phyloP scores from a whole-genome alignment of 2,329 filamentous ascomycete species.

The Raffaelea albimanens region DNA sequence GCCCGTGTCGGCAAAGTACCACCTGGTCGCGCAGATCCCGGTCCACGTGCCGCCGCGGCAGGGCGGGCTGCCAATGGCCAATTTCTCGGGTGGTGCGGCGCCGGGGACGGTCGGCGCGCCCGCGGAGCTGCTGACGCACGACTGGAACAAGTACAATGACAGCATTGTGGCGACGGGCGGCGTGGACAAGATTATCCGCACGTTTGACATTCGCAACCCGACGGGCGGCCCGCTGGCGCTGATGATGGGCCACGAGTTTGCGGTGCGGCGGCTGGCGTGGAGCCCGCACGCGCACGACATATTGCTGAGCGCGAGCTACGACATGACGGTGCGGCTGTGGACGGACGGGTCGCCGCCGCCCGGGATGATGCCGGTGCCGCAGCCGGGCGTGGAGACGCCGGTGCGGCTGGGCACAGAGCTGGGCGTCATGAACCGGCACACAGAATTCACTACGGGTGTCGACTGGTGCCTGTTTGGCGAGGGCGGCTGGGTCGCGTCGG shows the following conservation, averaged over 20 bases:
- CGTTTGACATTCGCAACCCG: slow-evolving; percentile 80
- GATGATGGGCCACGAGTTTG: slow-evolving; percentile 82
- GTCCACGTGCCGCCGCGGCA: slow-evolving; percentile 57
- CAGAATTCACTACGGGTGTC: slow-evolving; percentile 90
- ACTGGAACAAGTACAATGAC: slow-evolving; percentile 97
- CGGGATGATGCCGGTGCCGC: slow-evolving; percentile 16
- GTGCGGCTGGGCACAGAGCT: slow-evolving; percentile 57
- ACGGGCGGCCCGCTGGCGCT: slow-evolving; percentile 61
- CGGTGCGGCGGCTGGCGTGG: slow-evolving; percentile 78
- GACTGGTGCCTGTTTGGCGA: slow-evolving; percentile 97
- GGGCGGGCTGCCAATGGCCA: slow-evolving; percentile 6
- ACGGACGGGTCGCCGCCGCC: slow-evolving; percentile 54
- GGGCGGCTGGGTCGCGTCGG: slow-evolving; percentile 91
- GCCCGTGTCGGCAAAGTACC: slow-evolving; percentile 76
- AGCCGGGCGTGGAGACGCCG: slow-evolving; percentile 15
- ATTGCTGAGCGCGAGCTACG: slow-evolving; percentile 82
- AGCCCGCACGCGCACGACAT: slow-evolving; percentile 88
- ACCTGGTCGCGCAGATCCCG: slow-evolving; percentile 72
- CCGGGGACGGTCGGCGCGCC: slow-evolving; percentile 41
- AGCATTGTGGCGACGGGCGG: slow-evolving; percentile 78
- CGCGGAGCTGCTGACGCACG: slow-evolving; percentile 81
- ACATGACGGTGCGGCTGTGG: slow-evolving; percentile 96
- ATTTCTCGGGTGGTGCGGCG: slow-evolving; percentile 17
- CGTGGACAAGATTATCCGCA: slow-evolving; percentile 78
- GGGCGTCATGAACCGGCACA: slow-evolving; percentile 84